These are phyloP conservation scores for Pseudogymnoascus sp. DNA, from an alignment of 2,329 filamentous ascomycete genomes.

Conservation along the genomic window DNA sequence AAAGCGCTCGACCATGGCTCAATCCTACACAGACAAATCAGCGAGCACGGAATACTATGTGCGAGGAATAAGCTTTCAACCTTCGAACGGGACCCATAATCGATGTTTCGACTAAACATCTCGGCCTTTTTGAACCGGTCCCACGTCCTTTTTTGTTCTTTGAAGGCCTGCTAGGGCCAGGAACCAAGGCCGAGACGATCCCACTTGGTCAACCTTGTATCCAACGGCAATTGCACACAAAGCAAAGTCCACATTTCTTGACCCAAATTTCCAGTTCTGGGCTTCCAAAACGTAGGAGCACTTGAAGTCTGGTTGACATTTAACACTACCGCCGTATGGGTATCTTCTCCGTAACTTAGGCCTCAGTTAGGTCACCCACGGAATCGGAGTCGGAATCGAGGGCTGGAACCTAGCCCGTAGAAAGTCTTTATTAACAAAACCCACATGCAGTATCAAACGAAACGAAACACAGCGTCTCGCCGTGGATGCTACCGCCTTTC, in stretches of 20 bases:
- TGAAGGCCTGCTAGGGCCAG: conserved; percentile 6
- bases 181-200: not conserved
- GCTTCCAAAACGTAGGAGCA: not conserved
- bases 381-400: not conserved
- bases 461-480: conserved; percentile 10
- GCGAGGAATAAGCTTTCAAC: conserved; percentile 9
- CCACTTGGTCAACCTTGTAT: not conserved
- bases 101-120: not conserved
- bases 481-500: not conserved
- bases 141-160: not conserved
- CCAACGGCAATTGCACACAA: conserved; percentile 5
- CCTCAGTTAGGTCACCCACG: not conserved
- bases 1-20: conserved; percentile 8
- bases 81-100: not conserved
- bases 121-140: not conserved
- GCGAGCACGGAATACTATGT: not conserved
- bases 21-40: conserved; percentile 5
- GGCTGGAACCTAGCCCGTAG: not conserved
- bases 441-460: not conserved
- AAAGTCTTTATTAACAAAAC: conserved; percentile 1
- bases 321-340: not conserved
- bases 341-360: conserved; percentile 8
- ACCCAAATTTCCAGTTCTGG: not conserved
- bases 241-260: conserved; percentile 6
- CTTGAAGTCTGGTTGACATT: not conserved